Evolutionary conservation across 192 early-diverging fungal species (phyloP), one percentile per base, ranked within the genome.

Genomic region (Thamnidium elegans): DNA sequence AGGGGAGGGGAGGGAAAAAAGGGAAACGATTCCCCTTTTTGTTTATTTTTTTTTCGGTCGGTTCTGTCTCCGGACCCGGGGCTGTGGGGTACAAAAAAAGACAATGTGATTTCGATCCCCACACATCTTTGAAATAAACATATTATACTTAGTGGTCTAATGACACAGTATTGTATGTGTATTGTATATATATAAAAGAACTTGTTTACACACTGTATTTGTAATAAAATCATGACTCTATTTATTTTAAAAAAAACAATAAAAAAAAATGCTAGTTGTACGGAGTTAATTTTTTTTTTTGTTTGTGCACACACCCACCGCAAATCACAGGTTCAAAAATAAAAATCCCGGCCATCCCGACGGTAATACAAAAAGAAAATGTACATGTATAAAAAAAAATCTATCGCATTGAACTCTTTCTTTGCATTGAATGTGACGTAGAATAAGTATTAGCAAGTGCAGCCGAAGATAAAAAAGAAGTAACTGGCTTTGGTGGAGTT

Each of bases 51-150:
- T 15, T 23, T 26, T 52, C 46, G 62, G 46, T 50, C 63, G 51
- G 56, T 59, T 4, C 42, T 59, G 56, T 26, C 56, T 59, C 56
- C 56, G 56, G 56, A 44, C 56, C 56, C 56, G 56, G 56, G 56
- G 42, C 56, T 44, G 39, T 21, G 56, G 17, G 15, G 34, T 20
- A 50, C 48, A 63, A 51, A 42, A 55, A 36, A 36, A 39, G 4
- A 39, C 26, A 62, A 48, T 62, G 43, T 62, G 43, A 62, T 62
- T 31, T n/a, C 42, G 44, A 62, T 46, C 45, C 46, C 44, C 31
- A 47, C 43, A 48, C 45, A 10, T 4, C 3, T 26, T 26, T 26
- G 26, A n/a, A n/a, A n/a, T n/a, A n/a, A n/a, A n/a, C n/a, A n/a
- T 26, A 26, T 26, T 26, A 26, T 26, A 26, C 26, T 26, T 26